Evolutionary conservation across 176 grass and related monocot genomes (phyloP), one percentile per base, ranked within the genome.

Genomic region (Coix lacrymajobi): DNA sequence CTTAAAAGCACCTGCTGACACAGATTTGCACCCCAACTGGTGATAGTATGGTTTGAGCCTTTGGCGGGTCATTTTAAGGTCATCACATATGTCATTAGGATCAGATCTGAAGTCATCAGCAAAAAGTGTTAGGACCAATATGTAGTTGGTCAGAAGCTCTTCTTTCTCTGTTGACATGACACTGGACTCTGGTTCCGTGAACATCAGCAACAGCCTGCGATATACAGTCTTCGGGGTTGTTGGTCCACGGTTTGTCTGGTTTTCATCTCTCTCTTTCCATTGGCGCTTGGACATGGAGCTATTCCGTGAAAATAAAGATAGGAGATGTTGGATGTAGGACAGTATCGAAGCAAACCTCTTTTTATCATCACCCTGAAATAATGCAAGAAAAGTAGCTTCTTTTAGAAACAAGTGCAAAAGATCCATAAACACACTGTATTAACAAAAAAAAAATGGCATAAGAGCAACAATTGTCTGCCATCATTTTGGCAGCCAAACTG

Each of bases 121-220:
- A 38, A 94, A 99, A 68, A 99, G 91, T 28, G 96, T 90, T 73
- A 96, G 89, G 36, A 96, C 93, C 83, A 96, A 87, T 25, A 99
- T 96, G 87, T 99, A 93, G 38, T 92, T 94, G 26, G 84, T 89
- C 33, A 99, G 76, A 72, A 99, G 96, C 75, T 99, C 93, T 0
- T 85, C 68, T 69, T 94, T 99, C 79, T 99, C 86, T 13, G 80
- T 75, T 3, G 96, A 90, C 37, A 96, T 68, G 22, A 62, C 12
- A 24, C 67, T 67, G n/a, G 89, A 88, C 22, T 79, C 91, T 14
- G 73, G 70, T 81, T 90, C 89, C 2, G 81, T 77, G 76, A 99
- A 96, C 74, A 88, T 88, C 61, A 62, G 34, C 72, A 86, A n/a
- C 60, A 96, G 30, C 69, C 51, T 92, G 60, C 87, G 91, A 81